Evolutionary conservation across 129 eudicot genomes (phyloP), one percentile per base, ranked within the genome.

Genomic region (Flaveria bidentis): DNA sequence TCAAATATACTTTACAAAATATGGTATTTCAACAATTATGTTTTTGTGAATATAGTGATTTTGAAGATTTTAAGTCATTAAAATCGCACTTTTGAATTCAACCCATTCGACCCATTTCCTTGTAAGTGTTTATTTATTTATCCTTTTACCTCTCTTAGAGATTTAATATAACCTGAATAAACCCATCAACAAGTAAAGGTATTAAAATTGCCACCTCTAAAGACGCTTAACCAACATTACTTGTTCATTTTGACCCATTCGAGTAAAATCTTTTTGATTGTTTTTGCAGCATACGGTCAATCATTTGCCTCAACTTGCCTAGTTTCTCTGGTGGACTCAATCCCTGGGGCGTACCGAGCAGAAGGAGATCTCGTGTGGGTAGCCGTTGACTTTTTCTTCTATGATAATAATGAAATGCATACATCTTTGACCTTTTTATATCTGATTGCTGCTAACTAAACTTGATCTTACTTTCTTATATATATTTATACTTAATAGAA

Each of bases 291-390:
- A 85, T 92, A 81, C 80, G 92, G 79, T 89, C 97, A 58, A 87
- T 89, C 17, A 85, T 89, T 39, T 89, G 96, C 88, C 92, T 92
- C 67, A 92, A 92, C 86, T 82, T 92, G 86, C 96, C 97, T 47
- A 92, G 97, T 76, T 92, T 92, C 78, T 92, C 97, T 22, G 97
- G 97, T 55, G 97, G 97, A 71, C 86, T 89, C 64, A 89, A 87
- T 80, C 97, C 97, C 42, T 92, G 97, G 97, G 97, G 97, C 60
- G 75, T 82, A 51, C 97, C 97, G 39, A 81, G 84, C 71, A 84
- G 67, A 78, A 81, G 78, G 77, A 92, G 87, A 78, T 46, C 62
- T 47, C 90, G 82, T 28, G 69, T 73, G 83, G 96, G 87, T 23
- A 85, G 92, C 77, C 53, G 45, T 18, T 17, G 46, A 42, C 33